Conservation (phyloP, 2,329 filamentous ascomycete species). For the Ophiocordyceps sinensis region DNA sequence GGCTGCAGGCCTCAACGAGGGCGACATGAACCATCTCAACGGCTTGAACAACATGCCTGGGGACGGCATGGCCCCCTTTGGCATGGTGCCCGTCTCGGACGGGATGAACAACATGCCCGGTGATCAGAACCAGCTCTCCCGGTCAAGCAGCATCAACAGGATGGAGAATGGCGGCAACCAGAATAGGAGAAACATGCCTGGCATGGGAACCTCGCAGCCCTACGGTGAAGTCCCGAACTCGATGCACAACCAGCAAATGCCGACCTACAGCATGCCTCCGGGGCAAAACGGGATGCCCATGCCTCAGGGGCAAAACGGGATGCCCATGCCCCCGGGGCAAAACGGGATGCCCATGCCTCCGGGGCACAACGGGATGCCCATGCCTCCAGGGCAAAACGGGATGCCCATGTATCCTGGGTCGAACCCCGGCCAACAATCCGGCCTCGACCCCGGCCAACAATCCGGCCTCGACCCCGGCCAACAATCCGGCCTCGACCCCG, state of each 20-base stretch:
- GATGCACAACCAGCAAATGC: conserved; percentile 52
- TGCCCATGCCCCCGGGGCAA: conserved; percentile 46
- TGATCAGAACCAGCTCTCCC: conserved; percentile 47
- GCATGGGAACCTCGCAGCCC: conserved; percentile 36
- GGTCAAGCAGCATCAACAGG: conserved; percentile 45
- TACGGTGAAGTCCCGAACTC: conserved; percentile 45
- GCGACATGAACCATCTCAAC: conserved; percentile 44
- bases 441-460: conserved; percentile 52
- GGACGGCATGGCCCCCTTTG: conserved; percentile 42
- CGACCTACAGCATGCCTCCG: conserved; percentile 49
- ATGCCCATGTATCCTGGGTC: conserved; percentile 49
- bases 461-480: conserved; percentile 47
- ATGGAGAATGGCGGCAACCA: conserved; percentile 39
- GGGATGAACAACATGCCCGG: conserved; percentile 44
- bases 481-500: conserved; percentile 43
- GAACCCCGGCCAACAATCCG: conserved; percentile 44
- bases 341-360: conserved; percentile 52
- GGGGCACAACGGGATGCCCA: too few species aligned
- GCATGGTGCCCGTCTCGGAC: conserved; percentile 41
- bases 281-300: conserved; percentile 50
- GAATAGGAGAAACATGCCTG: conserved; percentile 43
- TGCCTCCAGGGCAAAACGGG: conserved; percentile 45
- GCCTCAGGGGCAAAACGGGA: too few species aligned
- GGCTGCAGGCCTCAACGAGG: conserved; percentile 35
- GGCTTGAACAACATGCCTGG: conserved; percentile 43